A percentile compares a stretch with the other conserved stretches of the same genome.
phyloP scores from a whole-genome alignment of 2,329 filamentous ascomycete genomes.

The Exophiala dermatitidis region DNA sequence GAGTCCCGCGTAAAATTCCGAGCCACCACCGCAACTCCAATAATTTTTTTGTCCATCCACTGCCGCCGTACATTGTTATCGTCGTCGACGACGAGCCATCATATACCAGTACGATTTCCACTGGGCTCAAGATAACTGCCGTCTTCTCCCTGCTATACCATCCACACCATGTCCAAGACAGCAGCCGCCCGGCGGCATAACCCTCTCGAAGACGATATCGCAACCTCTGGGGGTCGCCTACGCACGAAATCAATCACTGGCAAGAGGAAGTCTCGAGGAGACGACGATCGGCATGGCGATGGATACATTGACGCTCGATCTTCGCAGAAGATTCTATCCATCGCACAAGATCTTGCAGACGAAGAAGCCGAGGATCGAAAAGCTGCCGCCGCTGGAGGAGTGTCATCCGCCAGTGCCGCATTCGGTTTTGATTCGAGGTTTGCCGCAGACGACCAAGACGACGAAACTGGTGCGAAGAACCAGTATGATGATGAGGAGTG shows the following conservation, averaged over 20 bases:
- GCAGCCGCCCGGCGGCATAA: constrained; percentile 61
- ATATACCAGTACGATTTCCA: too few relatives aligned
- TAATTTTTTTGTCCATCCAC: constrained; percentile 5
- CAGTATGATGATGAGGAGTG: constrained; percentile 72
- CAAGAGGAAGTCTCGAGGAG: constrained; percentile 53
- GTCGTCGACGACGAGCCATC: neutral
- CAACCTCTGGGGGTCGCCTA: constrained; percentile 57
- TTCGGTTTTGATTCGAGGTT: constrained; percentile 78
- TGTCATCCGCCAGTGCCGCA: constrained; percentile 48
- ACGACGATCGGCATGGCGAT: constrained; percentile 52
- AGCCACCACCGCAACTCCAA: neutral
- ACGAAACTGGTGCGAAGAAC: constrained; percentile 30
- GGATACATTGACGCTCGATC: constrained; percentile 80
- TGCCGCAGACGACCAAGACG: constrained; percentile 46
- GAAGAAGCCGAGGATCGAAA: constrained; percentile 58
- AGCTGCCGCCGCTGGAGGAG: constrained; percentile 30
- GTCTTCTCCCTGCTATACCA: too few relatives aligned
- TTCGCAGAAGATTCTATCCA: constrained; percentile 78
- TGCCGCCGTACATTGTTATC: neutral
- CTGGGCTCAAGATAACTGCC: too few relatives aligned
- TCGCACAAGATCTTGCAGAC: constrained; percentile 80
- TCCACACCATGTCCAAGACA: constrained; percentile 19
- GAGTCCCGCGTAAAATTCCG: constrained; percentile 12
- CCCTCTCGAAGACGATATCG: constrained; percentile 81
- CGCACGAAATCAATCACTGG: constrained; percentile 68